A percentile compares a stretch with the other conserved stretches of the same genome.
These are phyloP conservation scores for Durusdinium trenchii DNA, from an alignment of 73 alveolate genomes.

Conservation along the genomic window DNA sequence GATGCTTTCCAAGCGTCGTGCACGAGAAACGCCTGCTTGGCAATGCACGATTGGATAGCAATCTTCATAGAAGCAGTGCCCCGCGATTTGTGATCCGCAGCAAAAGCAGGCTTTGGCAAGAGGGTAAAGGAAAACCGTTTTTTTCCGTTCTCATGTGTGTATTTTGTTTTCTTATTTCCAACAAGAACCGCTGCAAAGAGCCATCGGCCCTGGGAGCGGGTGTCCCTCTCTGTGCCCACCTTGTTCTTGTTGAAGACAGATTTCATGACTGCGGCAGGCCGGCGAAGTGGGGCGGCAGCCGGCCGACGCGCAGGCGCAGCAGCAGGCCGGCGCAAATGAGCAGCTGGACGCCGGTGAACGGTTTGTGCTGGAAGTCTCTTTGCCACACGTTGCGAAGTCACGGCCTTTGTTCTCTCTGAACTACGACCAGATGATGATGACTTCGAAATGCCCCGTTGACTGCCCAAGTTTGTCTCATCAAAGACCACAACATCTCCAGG, in stretches of 20 bases:
- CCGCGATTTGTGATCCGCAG: background rate
- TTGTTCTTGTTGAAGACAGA: background rate
- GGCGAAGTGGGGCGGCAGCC: background rate
- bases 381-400: too few relatives aligned
- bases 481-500: too few relatives aligned
- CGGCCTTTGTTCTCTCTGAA: too few relatives aligned
- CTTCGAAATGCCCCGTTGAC: too few relatives aligned
- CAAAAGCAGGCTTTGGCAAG: background rate
- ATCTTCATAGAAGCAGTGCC: background rate
- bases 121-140: background rate
- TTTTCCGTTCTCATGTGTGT: background rate
- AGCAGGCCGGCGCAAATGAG: too few relatives aligned
- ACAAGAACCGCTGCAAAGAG: background rate
- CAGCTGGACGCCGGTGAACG: background rate
- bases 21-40: background rate
- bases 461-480: too few relatives aligned
- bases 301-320: too few relatives aligned
- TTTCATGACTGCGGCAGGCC: background rate
- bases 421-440: too few relatives aligned
- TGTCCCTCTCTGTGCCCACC: background rate
- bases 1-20: background rate
- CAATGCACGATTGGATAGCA: background rate
- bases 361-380: conserved; percentile 2
- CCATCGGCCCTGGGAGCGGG: background rate
- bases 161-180: background rate